A percentile compares a stretch with the other conserved stretches of the same genome.
Evolutionary conservation across 2,329 filamentous ascomycete genomes (phyloP).

Genomic region (Harringtonia lauricola): DNA sequence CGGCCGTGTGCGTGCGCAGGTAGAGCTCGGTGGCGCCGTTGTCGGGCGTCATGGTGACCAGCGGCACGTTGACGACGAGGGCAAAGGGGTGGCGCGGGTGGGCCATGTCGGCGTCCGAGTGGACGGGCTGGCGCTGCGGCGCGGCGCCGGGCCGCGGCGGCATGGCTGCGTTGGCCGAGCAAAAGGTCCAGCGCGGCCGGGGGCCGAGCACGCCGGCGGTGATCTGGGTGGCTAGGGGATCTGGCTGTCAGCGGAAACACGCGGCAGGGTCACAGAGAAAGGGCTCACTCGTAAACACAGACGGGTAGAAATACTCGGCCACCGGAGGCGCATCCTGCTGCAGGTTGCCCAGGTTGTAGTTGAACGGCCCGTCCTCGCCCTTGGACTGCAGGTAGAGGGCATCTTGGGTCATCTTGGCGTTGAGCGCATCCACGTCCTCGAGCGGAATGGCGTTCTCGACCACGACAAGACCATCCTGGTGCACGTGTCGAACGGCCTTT

Average conservation of each 20-base stretch:
- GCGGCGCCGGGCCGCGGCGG: constrained; percentile 29
- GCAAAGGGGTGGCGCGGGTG: constrained; percentile 44
- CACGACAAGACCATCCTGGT: constrained; percentile 45
- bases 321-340: constrained; percentile 49
- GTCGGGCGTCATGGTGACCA: constrained; percentile 35
- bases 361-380: constrained; percentile 45
- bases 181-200: constrained; percentile 43
- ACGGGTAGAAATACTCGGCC: constrained; percentile 33
- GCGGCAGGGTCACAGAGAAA: too few species aligned
- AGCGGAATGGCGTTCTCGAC: constrained; percentile 41
- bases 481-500: constrained; percentile 37
- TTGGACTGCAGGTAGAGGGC: constrained; percentile 36
- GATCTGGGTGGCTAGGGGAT: constrained; percentile 43
- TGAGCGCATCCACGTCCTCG: constrained; percentile 40
- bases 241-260: too few species aligned
- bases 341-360: constrained; percentile 51
- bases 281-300: constrained; percentile 41
- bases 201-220: constrained; percentile 44
- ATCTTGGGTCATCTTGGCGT: constrained; percentile 48
- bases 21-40: constrained; percentile 48
- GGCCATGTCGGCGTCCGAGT: constrained; percentile 47
- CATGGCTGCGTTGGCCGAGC: constrained; percentile 46
- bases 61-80: constrained; percentile 40
- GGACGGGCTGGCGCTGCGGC: constrained; percentile 40
- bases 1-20: constrained; percentile 39